Percentiles rank a stretch among this genome's conserved stretches.
phyloP scores from a whole-genome alignment of 169 alveolate species.

The Plasmodium ovale region DNA sequence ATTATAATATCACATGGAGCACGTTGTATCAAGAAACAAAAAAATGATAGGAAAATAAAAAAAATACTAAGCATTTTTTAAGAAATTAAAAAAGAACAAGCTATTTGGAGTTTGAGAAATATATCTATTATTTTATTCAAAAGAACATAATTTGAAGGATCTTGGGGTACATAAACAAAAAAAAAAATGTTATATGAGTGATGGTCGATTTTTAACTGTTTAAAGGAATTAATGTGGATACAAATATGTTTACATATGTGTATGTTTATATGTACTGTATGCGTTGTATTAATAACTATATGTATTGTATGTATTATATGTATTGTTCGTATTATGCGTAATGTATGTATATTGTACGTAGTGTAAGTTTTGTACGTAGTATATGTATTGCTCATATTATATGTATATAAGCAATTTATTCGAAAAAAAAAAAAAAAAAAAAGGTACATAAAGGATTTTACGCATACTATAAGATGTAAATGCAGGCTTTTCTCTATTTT shows the following conservation, averaged over 20 bases:
- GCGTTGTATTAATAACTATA: no score
- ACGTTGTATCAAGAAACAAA: slow-evolving; percentile 28
- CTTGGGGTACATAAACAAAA: no score
- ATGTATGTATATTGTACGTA: no score
- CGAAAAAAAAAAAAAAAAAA: no score
- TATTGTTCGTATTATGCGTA: no score
- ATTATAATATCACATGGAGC: slow-evolving; percentile 55
- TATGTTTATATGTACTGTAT: no score
- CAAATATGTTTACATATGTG: no score
- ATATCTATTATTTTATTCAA: slow-evolving; percentile 10
- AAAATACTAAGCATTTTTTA: slow-evolving; percentile 49
- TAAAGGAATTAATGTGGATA: not conserved
- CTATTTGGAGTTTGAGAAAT: not conserved
- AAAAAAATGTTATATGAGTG: no score
- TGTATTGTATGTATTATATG: no score
- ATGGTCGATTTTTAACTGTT: not conserved
- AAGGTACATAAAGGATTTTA: not conserved
- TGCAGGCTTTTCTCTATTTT: not conserved
- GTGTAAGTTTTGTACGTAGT: no score
- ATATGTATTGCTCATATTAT: no score
- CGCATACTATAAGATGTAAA: not conserved
- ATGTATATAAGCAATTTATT: no score
- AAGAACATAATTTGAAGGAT: slow-evolving; percentile 31
- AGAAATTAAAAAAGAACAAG: slow-evolving; percentile 24
- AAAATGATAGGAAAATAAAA: slow-evolving; percentile 35